These are phyloP conservation scores for Dryas integrifolia DNA, from an alignment of 331 rosid genomes.

Conservation along the genomic window DNA sequence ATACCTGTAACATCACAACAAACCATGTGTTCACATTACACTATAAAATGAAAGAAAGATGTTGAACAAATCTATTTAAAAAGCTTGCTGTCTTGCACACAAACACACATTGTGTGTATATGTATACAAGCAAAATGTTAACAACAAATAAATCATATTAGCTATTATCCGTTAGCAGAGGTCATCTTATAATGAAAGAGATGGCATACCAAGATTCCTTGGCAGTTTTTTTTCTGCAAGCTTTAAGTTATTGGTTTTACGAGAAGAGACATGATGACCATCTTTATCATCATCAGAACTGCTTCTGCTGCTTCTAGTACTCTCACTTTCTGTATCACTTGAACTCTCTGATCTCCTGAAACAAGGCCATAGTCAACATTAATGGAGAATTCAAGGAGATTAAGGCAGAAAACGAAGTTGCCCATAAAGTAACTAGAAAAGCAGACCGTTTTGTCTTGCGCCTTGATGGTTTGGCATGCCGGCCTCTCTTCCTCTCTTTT, in stretches of 20 bases:
- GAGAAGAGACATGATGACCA: conserved; percentile 36
- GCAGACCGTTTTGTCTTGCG: conserved; percentile 57
- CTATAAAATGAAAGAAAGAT: conserved; percentile 14
- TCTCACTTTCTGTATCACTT: conserved; percentile 63
- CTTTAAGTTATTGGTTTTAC: conserved; percentile 30
- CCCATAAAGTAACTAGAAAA: conserved; percentile 21
- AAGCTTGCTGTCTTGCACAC: not conserved
- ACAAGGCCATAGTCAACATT: conserved; percentile 28
- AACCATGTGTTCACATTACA: conserved; percentile 25
- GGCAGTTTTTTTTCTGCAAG: conserved; percentile 41
- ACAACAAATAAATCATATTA: not conserved
- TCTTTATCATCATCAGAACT: conserved; percentile 57
- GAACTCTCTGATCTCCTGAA: conserved; percentile 62
- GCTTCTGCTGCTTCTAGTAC: conserved; percentile 47
- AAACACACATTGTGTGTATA: not conserved
- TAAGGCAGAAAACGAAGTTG: conserved; percentile 13
- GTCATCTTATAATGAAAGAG: conserved; percentile 1
- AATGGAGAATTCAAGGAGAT: conserved; percentile 24
- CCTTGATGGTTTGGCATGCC: conserved; percentile 48
- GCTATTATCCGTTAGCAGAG: conserved; percentile 7
- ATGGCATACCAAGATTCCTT: conserved; percentile 41
- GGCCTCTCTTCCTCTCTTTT: conserved; percentile 55
- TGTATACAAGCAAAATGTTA: not conserved
- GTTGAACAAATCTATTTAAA: conserved; percentile 13
- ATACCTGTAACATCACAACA: conserved; percentile 45